phyloP scores from a whole-genome alignment of 768 basidiomycete genomes.

The Goffeauzyma gilvescens region DNA sequence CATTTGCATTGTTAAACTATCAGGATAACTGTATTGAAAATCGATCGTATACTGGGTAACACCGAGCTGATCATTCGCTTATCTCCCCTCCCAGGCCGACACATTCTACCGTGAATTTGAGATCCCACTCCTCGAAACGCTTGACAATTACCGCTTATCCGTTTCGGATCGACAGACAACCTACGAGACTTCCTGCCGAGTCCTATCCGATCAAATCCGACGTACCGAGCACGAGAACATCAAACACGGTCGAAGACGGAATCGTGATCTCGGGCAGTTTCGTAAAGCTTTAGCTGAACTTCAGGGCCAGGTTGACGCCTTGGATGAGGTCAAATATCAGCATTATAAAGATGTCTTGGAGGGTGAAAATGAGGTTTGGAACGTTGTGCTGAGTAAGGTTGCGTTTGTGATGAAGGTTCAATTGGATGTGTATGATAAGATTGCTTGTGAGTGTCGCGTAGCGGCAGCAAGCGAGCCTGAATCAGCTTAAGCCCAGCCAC shows the following conservation, averaged over 20 bases:
- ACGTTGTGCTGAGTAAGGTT: constrained; percentile 69
- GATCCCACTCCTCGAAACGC: constrained; percentile 63
- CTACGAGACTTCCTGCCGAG: constrained; percentile 63
- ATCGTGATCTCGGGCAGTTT: constrained; percentile 74
- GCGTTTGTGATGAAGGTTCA: constrained; percentile 72
- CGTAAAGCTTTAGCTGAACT: constrained; percentile 60
- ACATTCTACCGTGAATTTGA: constrained; percentile 74
- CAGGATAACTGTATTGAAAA: constrained; percentile 1
- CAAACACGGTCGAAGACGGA: constrained; percentile 46
- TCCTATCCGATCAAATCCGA: constrained; percentile 66
- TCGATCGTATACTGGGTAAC: neutral
- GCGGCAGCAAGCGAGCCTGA: constrained; percentile 43
- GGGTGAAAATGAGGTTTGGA: constrained; percentile 44
- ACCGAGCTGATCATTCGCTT: no score
- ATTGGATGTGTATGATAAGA: constrained; percentile 68
- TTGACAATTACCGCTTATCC: constrained; percentile 49
- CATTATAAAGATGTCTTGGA: constrained; percentile 40
- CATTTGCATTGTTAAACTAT: neutral
- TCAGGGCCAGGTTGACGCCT: constrained; percentile 75
- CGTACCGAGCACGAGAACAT: constrained; percentile 69
- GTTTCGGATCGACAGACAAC: constrained; percentile 59
- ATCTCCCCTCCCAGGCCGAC: constrained; percentile 42
- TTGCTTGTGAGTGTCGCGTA: constrained; percentile 15
- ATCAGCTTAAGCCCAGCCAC: constrained; percentile 48
- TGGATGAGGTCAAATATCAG: constrained; percentile 62